Evolutionary conservation across 73 alveolate genomes (phyloP).

Genomic region (Blepharisma japonicum): DNA sequence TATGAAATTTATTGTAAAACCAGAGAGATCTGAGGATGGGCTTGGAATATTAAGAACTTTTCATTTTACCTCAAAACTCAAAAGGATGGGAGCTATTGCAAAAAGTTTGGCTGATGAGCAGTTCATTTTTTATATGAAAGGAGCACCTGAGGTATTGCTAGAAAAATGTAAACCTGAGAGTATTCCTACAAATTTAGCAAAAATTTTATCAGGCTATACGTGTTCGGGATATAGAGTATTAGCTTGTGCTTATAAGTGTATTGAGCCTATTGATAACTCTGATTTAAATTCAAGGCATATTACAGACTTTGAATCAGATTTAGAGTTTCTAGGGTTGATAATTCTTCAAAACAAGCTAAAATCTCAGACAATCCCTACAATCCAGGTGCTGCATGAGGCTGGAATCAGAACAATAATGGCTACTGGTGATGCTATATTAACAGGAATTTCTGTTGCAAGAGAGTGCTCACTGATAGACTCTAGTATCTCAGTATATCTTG

Average conservation of each 20-base stretch:
- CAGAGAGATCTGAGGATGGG: background rate
- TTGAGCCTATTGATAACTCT: conserved; percentile 37
- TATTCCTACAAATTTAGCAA: conserved; percentile 34
- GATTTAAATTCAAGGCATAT: conserved; percentile 40
- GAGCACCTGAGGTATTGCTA: conserved; percentile 83
- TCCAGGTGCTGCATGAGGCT: conserved; percentile 69
- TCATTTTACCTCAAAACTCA: conserved; percentile 61
- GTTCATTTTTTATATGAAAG: conserved; percentile 52
- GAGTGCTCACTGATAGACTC: conserved; percentile 47
- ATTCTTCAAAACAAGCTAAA: conserved; percentile 84
- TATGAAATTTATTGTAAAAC: background rate
- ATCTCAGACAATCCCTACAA: conserved; percentile 62
- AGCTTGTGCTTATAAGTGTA: conserved; percentile 65
- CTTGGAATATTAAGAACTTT: conserved; percentile 43
- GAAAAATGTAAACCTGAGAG: conserved; percentile 51
- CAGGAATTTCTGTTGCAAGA: conserved; percentile 78
- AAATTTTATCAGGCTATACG: background rate
- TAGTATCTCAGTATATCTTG: conserved; percentile 27
- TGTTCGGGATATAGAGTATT: conserved; percentile 9
- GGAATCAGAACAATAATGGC: conserved; percentile 77
- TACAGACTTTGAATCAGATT: conserved; percentile 63
- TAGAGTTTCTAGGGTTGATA: conserved; percentile 73
- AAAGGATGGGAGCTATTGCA: conserved; percentile 59
- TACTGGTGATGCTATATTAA: conserved; percentile 84
- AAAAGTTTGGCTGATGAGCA: conserved; percentile 29